Evolutionary conservation across 129 eudicot species (phyloP).

Genomic region (Ambrosia trifida): DNA sequence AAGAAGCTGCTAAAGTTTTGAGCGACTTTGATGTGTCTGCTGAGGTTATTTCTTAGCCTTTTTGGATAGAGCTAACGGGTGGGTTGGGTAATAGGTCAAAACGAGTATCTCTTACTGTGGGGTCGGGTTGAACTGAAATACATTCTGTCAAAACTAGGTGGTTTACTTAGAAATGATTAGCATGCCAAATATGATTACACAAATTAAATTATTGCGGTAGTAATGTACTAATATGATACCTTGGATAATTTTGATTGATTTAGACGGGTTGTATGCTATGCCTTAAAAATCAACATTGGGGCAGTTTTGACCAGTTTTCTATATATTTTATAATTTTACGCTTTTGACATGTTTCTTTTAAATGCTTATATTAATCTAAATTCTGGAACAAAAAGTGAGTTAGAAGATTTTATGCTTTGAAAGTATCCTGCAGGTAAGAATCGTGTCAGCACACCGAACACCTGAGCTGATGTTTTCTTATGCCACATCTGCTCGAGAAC

Average conservation of each 20-base stretch:
- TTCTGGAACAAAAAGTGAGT: not conserved
- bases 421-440: slow-evolving; percentile 58
- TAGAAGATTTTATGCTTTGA: not conserved
- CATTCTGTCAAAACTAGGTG: not conserved
- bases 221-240: not conserved
- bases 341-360: not conserved
- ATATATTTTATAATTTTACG: not conserved
- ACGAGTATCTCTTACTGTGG: not conserved
- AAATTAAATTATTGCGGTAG: not conserved
- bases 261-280: not conserved
- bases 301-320: not conserved
- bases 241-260: not conserved
- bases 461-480: slow-evolving; percentile 90
- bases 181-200: not conserved
- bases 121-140: not conserved
- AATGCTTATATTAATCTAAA: not conserved
- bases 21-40: slow-evolving; percentile 61
- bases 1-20: slow-evolving; percentile 82
- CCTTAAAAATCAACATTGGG: not conserved
- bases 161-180: not conserved
- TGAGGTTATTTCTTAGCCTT: slow-evolving; percentile 52
- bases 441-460: slow-evolving; percentile 93
- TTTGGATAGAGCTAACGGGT: not conserved
- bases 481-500: slow-evolving; percentile 78
- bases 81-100: not conserved